These are phyloP conservation scores for Xylariaceae sp. DNA, from an alignment of 2,329 filamentous ascomycete species.

Conservation along the genomic window DNA sequence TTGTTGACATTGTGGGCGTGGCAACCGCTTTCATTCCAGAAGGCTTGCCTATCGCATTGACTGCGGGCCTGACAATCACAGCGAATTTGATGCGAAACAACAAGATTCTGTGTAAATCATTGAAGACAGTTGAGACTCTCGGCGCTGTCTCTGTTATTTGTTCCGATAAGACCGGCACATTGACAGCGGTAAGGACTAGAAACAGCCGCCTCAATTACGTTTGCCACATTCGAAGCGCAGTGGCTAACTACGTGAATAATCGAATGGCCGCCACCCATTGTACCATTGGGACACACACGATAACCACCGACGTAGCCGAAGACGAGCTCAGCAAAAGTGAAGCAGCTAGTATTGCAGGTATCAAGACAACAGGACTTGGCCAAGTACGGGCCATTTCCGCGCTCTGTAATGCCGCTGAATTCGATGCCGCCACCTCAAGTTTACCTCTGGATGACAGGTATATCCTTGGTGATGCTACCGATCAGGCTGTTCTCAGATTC, in stretches of 20 bases:
- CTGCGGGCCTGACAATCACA: conserved; percentile 69
- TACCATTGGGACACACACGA: conserved; percentile 47
- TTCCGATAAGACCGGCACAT: conserved; percentile 73
- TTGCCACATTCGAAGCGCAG: background rate
- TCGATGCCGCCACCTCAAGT: conserved; percentile 63
- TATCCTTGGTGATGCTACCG: conserved; percentile 73
- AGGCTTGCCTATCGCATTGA: conserved; percentile 67
- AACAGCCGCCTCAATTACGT: background rate
- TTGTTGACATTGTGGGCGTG: conserved; percentile 70
- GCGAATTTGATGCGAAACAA: conserved; percentile 75
- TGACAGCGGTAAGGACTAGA: conserved; percentile 49
- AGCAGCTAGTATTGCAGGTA: conserved; percentile 23
- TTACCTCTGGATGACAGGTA: conserved; percentile 59
- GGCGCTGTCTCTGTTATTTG: conserved; percentile 72
- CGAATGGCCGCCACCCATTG: conserved; percentile 72
- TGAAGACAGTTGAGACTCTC: conserved; percentile 75
- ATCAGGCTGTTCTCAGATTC: conserved; percentile 71
- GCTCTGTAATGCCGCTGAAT: conserved; percentile 73
- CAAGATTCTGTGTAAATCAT: conserved; percentile 74
- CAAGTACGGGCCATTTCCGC: conserved; percentile 62
- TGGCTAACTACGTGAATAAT: conserved; percentile 43
- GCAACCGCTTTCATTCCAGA: conserved; percentile 76
- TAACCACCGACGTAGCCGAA: conserved; percentile 44
- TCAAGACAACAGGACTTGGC: conserved; percentile 43
- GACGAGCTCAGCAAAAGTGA: conserved; percentile 35